Conservation (phyloP, 495 filamentous ascomycete genomes). For the Penicillium riverlandense region DNA sequence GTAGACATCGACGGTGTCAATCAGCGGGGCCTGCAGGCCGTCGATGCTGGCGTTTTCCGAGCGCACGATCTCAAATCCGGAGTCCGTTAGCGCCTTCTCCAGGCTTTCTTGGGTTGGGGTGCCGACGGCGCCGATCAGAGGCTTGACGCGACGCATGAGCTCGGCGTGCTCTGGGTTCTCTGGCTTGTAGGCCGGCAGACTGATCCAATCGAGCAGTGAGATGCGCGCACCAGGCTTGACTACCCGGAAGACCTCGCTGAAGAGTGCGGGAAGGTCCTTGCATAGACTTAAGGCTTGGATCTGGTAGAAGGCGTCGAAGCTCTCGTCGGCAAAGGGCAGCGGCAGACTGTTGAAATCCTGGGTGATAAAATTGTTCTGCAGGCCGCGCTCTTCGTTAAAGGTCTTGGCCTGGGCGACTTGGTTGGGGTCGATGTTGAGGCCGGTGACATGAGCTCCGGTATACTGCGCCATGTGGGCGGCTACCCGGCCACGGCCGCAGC, state of each 20-base stretch:
- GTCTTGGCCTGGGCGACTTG: conserved; percentile 49
- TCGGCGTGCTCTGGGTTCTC: conserved; percentile 46
- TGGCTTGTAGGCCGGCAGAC: conserved; percentile 47
- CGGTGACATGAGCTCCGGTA: conserved; percentile 49
- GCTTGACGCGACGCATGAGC: conserved; percentile 56
- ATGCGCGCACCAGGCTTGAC: conserved; percentile 52
- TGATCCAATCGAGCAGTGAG: conserved; percentile 54
- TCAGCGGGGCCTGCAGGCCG: conserved; percentile 51
- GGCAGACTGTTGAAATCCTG: conserved; percentile 54
- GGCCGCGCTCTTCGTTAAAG: conserved; percentile 43
- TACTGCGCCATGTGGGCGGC: conserved; percentile 54
- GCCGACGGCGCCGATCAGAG: conserved; percentile 55
- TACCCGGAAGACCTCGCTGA: conserved; percentile 48
- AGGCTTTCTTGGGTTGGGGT: conserved; percentile 50
- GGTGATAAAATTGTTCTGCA: conserved; percentile 46
- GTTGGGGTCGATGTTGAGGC: conserved; percentile 57
- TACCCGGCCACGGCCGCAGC: conserved; percentile 54
- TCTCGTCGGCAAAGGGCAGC: conserved; percentile 46
- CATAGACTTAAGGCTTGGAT: conserved; percentile 57
- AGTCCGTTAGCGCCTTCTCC: conserved; percentile 41
- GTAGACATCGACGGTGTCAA: conserved; percentile 54
- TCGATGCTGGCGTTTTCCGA: conserved; percentile 53
- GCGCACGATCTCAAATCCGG: conserved; percentile 46
- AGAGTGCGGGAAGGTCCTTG: conserved; percentile 46
- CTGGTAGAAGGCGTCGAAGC: conserved; percentile 58